phyloP scores from a whole-genome alignment of 257 asterid species.

The Rehmannia glutinosa region DNA sequence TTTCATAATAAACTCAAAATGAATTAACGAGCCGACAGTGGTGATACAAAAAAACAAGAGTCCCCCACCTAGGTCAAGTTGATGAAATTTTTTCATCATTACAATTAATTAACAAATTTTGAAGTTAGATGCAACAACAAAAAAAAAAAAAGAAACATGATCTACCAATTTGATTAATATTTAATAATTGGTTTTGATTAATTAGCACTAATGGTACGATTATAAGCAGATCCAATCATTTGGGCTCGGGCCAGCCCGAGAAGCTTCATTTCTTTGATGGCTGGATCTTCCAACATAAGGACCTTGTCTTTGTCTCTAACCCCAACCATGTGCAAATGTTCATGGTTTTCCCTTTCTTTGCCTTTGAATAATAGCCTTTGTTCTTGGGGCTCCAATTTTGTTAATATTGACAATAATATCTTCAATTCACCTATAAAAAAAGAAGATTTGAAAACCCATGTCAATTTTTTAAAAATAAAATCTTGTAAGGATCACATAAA shows the following conservation, averaged over 20 bases:
- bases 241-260: constrained; percentile 28
- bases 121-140: background rate
- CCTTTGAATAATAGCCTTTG: constrained; percentile 72
- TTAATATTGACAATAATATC: constrained; percentile 44
- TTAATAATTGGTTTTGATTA: too few relatives aligned
- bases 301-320: constrained; percentile 67
- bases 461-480: too few relatives aligned
- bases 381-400: constrained; percentile 55
- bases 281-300: constrained; percentile 70
- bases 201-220: constrained; percentile 42
- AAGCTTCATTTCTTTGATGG: constrained; percentile 46
- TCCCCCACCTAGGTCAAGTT: constrained; percentile 18
- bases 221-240: constrained; percentile 31
- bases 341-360: constrained; percentile 68
- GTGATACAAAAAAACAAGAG: background rate
- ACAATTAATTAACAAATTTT: constrained; percentile 1
- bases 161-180: background rate
- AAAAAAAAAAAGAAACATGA: background rate
- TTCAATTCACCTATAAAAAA: constrained; percentile 59
- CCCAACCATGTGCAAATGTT: constrained; percentile 75
- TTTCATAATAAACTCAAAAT: constrained; percentile 13
- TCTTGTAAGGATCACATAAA: too few relatives aligned
- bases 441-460: background rate
- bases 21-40: constrained; percentile 24
- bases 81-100: constrained; percentile 14